Evolutionary conservation across 495 filamentous ascomycete genomes (phyloP).

Genomic region (Cercophora sp.): DNA sequence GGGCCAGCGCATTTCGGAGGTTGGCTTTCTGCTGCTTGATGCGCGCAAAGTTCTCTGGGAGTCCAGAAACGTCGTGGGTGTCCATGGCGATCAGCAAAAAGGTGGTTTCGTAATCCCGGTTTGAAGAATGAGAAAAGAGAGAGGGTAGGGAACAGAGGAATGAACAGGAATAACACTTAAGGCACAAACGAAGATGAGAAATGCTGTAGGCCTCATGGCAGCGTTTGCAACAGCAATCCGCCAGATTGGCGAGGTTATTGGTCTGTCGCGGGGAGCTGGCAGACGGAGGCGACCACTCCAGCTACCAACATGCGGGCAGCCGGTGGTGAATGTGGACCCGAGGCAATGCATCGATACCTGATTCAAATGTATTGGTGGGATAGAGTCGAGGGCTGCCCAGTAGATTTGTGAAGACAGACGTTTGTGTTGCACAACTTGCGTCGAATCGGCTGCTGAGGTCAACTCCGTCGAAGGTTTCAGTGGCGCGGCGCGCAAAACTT

Average conservation of each 20-base stretch:
- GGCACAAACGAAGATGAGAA: not conserved
- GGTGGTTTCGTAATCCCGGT: not conserved
- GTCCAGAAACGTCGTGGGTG: not conserved
- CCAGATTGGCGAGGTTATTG: not conserved
- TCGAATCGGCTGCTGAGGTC: no score
- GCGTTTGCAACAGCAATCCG: not conserved
- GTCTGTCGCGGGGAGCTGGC: not conserved
- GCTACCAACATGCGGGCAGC: not conserved
- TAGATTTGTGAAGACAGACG: no score
- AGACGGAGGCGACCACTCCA: not conserved
- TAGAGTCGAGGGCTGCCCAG: no score
- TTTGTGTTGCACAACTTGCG: no score
- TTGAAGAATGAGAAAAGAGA: not conserved
- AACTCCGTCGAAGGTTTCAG: no score
- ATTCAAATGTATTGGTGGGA: no score
- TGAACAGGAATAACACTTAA: not conserved
- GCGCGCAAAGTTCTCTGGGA: not conserved
- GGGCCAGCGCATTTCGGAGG: not conserved
- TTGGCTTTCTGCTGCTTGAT: not conserved
- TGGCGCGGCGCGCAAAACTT: no score
- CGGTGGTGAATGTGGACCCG: no score
- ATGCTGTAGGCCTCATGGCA: slow-evolving; percentile 1
- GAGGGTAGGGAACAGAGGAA: not conserved
- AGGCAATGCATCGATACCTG: no score
- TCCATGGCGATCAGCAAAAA: not conserved